phyloP scores from a whole-genome alignment of 2,329 filamentous ascomycete species.

The Trichoderma sp. region DNA sequence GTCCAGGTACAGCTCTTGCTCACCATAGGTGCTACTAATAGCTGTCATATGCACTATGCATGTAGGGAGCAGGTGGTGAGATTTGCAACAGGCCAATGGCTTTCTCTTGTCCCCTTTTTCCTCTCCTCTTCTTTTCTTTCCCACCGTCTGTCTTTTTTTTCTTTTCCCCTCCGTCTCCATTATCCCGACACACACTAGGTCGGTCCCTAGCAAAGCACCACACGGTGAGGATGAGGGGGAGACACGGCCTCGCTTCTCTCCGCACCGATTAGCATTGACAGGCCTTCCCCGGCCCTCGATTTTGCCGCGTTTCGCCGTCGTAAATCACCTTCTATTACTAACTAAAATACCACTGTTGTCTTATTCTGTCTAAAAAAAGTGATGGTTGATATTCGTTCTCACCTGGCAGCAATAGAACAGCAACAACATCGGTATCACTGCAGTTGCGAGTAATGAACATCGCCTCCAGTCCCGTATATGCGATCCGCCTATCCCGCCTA shows the following conservation, averaged over 20 bases:
- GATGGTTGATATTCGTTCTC: background rate
- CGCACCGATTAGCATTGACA: conserved; percentile 19
- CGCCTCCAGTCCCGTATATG: background rate
- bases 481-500: background rate
- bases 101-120: background rate
- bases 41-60: conserved; percentile 3
- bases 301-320: background rate
- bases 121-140: background rate
- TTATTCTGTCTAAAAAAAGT: background rate
- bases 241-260: conserved; percentile 10
- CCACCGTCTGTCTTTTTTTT: background rate
- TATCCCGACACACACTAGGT: background rate
- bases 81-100: background rate
- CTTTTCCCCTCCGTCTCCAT: background rate
- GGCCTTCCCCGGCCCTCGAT: background rate
- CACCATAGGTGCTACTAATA: background rate
- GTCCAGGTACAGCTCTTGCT: background rate
- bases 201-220: background rate
- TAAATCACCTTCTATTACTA: background rate
- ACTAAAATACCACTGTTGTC: background rate
- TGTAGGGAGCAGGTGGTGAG: background rate
- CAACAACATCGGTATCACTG: background rate
- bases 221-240: background rate
- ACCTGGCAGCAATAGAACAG: background rate
- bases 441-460: background rate